Evolutionary conservation across 192 early-diverging fungal genomes (phyloP).

Genomic region (Cetraspora pellucida): DNA sequence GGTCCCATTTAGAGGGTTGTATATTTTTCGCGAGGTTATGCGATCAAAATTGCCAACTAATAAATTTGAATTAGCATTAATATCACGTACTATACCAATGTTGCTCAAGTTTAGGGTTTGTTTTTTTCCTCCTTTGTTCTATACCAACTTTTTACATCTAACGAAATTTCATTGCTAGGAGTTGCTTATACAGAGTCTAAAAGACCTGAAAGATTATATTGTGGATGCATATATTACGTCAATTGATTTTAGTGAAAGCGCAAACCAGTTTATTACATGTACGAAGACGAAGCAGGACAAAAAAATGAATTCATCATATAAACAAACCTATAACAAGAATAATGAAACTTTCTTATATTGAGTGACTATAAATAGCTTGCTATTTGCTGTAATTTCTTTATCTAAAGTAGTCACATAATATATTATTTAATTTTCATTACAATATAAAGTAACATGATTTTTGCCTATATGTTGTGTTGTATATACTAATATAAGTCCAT

Average conservation of each 20-base stretch:
- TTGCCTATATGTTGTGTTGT: too few species aligned
- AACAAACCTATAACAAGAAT: too few species aligned
- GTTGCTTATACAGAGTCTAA: constrained; percentile 12
- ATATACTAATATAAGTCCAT: too few species aligned
- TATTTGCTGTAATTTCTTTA: too few species aligned
- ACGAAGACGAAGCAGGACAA: constrained; percentile 16
- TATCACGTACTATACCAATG: constrained; percentile 8
- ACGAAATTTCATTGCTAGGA: neutral
- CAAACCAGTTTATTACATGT: constrained; percentile 15
- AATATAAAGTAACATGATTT: too few species aligned
- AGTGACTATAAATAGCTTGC: too few species aligned
- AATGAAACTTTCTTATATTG: too few species aligned
- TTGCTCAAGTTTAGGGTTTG: constrained; percentile 13
- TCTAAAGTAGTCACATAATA: too few species aligned
- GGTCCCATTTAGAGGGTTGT: constrained; percentile 2
- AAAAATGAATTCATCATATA: neutral
- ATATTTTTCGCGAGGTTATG: constrained; percentile 16
- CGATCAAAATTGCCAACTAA: constrained; percentile 17
- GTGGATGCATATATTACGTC: constrained; percentile 13
- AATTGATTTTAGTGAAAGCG: constrained; percentile 13
- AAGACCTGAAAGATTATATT: constrained; percentile 32
- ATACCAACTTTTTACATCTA: constrained; percentile 1
- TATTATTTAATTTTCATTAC: too few species aligned
- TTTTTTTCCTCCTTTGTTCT: constrained; percentile 7
- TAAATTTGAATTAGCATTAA: constrained; percentile 2